phyloP scores from a whole-genome alignment of 257 asterid species.

The Hygrophila difformis region DNA sequence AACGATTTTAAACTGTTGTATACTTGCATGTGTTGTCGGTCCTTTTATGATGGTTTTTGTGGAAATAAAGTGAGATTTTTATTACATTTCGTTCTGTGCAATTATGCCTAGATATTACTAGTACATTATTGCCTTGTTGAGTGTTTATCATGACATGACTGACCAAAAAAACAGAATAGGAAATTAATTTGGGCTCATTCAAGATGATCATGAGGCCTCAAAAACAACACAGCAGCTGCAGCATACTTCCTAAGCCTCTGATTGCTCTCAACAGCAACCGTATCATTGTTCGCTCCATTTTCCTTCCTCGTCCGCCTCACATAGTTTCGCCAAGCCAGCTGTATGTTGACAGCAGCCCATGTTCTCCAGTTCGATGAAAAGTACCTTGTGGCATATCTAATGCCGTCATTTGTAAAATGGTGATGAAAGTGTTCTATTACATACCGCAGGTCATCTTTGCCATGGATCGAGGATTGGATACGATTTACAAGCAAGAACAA shows the following conservation, averaged over 20 bases:
- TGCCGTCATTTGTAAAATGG: conserved; percentile 74
- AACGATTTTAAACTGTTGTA: too few species aligned
- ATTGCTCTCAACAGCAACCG: conserved; percentile 26
- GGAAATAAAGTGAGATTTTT: too few species aligned
- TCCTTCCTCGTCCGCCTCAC: conserved; percentile 41
- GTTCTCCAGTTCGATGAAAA: conserved; percentile 92
- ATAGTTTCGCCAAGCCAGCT: conserved; percentile 73
- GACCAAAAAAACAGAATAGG: too few species aligned
- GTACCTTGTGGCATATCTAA: conserved; percentile 52
- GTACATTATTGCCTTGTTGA: too few species aligned
- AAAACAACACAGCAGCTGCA: conserved; percentile 69
- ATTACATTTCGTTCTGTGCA: too few species aligned
- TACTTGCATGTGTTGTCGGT: too few species aligned
- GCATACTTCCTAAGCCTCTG: conserved; percentile 68
- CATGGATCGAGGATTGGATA: conserved; percentile 65
- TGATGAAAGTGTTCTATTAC: conserved; percentile 79
- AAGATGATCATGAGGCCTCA: conserved; percentile 93
- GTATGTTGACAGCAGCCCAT: conserved; percentile 91
- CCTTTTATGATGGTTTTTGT: too few species aligned
- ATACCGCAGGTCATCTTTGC: conserved; percentile 51
- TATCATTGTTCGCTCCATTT: conserved; percentile 7
- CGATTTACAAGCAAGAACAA: too few species aligned
- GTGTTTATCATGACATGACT: too few species aligned
- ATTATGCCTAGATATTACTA: too few species aligned
- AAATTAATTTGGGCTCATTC: too few species aligned